These are phyloP conservation scores for Smittium culicis DNA, from an alignment of 371 early-diverging fungal genomes.

Conservation along the genomic window DNA sequence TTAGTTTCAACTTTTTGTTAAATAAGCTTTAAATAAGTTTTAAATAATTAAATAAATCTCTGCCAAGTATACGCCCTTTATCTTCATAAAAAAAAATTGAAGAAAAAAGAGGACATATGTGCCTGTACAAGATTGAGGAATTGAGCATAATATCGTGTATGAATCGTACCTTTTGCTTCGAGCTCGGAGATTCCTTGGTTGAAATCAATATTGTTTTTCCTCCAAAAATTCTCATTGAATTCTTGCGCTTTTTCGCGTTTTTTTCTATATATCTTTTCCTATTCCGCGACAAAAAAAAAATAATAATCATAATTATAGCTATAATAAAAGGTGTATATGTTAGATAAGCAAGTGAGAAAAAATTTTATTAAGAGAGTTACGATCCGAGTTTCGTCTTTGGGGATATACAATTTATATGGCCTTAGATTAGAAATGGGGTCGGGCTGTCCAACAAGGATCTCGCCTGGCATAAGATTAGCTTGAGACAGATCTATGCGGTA, in stretches of 20 bases:
- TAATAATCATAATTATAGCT: neutral
- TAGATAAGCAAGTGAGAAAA: neutral
- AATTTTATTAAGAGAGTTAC: slow-evolving; percentile 27
- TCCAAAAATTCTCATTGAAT: slow-evolving; percentile 61
- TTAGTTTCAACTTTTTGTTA: neutral
- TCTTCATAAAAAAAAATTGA: neutral
- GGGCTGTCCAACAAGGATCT: slow-evolving; percentile 46
- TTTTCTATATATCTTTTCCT: slow-evolving; percentile 40
- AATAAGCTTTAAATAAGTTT: neutral
- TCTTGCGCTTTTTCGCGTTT: slow-evolving; percentile 40
- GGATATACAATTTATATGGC: slow-evolving; percentile 47
- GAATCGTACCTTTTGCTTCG: slow-evolving; percentile 44
- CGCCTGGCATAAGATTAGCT: slow-evolving; percentile 23
- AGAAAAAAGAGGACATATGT: neutral
- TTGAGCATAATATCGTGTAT: slow-evolving; percentile 15
- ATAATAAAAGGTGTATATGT: neutral
- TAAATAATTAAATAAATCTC: neutral
- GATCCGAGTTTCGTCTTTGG: slow-evolving; percentile 40
- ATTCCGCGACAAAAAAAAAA: neutral
- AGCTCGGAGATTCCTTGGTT: slow-evolving; percentile 45
- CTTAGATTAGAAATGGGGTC: slow-evolving; percentile 56
- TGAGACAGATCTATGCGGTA: slow-evolving; percentile 8
- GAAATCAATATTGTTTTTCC: slow-evolving; percentile 54
- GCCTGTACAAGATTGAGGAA: neutral
- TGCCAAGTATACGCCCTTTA: slow-evolving; percentile 7